phyloP scores from a whole-genome alignment of 345 rosid species.

The Toxicodendron radicans region DNA sequence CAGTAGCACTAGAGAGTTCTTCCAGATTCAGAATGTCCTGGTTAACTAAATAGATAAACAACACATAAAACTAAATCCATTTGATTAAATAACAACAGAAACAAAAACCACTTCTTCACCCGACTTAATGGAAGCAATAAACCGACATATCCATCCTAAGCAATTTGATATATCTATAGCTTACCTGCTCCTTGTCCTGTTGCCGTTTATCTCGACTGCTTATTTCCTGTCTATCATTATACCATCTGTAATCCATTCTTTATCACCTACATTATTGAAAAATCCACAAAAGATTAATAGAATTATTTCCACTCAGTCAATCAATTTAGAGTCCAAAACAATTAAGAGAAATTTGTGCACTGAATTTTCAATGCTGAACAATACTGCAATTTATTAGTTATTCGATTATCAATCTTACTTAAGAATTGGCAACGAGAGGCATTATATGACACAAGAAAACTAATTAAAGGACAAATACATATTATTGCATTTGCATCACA shows the following conservation, averaged over 20 bases:
- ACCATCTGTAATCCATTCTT: conserved; percentile 51
- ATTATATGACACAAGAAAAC: background rate
- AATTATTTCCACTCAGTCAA: background rate
- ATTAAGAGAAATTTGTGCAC: background rate
- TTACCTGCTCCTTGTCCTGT: conserved; percentile 47
- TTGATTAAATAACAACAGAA: background rate
- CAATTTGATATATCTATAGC: conserved; percentile 7
- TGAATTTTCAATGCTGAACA: background rate
- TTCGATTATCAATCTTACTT: background rate
- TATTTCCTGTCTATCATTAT: conserved; percentile 36
- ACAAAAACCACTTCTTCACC: background rate
- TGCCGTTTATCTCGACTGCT: conserved; percentile 41
- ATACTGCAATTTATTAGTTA: background rate
- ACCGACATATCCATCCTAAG: background rate
- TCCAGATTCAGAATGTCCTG: background rate
- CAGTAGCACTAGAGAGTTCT: background rate
- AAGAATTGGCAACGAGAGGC: background rate
- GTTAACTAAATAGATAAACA: background rate
- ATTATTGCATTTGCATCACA: background rate
- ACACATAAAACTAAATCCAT: background rate
- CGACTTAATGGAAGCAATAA: background rate
- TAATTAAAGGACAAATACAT: background rate
- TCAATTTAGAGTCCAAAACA: background rate
- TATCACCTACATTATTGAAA: conserved; percentile 15
- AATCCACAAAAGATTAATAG: background rate